Base-by-base conservation (phyloP, 1,284 basidiomycete species). In the Rhodotorula sp. region DNA sequence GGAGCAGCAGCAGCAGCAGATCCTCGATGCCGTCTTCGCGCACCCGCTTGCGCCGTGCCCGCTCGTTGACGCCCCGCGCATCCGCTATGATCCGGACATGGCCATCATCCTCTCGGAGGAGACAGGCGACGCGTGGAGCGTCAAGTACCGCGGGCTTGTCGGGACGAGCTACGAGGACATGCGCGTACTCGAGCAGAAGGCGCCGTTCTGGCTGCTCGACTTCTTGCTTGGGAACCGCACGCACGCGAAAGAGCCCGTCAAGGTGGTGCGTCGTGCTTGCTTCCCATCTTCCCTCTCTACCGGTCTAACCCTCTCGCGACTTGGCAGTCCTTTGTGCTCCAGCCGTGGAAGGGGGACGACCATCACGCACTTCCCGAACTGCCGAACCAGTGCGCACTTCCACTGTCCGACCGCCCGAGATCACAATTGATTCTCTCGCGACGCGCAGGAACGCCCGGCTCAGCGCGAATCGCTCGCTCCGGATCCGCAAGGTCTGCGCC, bases 121-220 rank as follows among this genome's bases (percentile, higher is more conserved):
- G 79, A 87, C 86, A 0, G 85, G 88, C 36, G 85, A 85, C 56
- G 90, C 91, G 6, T 95, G 90, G 88, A 87, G 85, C 15, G 89
- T 87, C 9, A 83, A 92, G 3, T 79, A 95, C 79, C 85, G 92
- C 36, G 90, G 92, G 0, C 86, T 87, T 53, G 85, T 89, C 5
- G 85, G 86, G 3, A 86, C 85, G 59, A 88, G 88, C 0, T 87
- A 86, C 64, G 80, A 84, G 34, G 94, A 97, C 76, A 79, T 87
- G 51, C 84, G 85, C 37, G 81, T 83, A 19, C 84, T 98, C 50
- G 94, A 97, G 82, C 88, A 90, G 79, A 83, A 83, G 44, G 87
- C 92, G 84, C 95, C 94, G 3, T 80, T 88, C 71, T 99, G 96
- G 96, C 83, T 97, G 60, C 83, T 95, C 59, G 92, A 97, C 80